Percentiles rank a stretch among this genome's conserved stretches.
Conservation (phyloP, 441 rosid genomes). For the Aleurites moluccanus region DNA sequence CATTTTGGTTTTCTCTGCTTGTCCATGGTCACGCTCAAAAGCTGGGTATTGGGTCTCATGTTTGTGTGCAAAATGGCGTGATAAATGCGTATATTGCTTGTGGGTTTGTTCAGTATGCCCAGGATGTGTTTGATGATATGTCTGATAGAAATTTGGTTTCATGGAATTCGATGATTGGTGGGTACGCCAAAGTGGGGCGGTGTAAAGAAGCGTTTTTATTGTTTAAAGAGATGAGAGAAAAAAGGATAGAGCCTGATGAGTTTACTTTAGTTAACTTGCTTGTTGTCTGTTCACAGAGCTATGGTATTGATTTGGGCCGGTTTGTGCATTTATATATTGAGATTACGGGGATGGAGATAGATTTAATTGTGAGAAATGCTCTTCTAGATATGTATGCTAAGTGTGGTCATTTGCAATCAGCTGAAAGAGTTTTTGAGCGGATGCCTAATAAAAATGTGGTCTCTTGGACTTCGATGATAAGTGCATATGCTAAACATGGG, state of each 20-base stretch:
- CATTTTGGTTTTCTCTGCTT: slow-evolving; percentile 24
- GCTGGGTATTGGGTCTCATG: slow-evolving; percentile 32
- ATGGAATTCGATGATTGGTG: slow-evolving; percentile 80
- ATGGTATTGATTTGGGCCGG: slow-evolving; percentile 61
- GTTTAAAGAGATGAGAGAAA: slow-evolving; percentile 41
- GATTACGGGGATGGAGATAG: slow-evolving; percentile 36
- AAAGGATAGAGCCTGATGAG: slow-evolving; percentile 43
- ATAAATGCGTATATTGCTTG: slow-evolving; percentile 59
- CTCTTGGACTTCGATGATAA: slow-evolving; percentile 79
- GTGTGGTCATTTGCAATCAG: slow-evolving; percentile 53
- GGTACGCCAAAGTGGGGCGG: slow-evolving; percentile 59
- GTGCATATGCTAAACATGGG: slow-evolving; percentile 68
- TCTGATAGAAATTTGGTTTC: slow-evolving; percentile 45
- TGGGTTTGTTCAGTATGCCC: slow-evolving; percentile 56
- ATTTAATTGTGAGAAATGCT: slow-evolving; percentile 60
- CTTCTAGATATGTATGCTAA: slow-evolving; percentile 77
- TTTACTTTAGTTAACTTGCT: slow-evolving; percentile 55
- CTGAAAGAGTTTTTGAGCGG: slow-evolving; percentile 58
- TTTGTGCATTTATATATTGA: slow-evolving; percentile 47
- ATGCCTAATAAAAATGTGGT: slow-evolving; percentile 64
- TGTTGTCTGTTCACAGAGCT: slow-evolving; percentile 61
- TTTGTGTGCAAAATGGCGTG: slow-evolving; percentile 41
- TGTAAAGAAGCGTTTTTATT: slow-evolving; percentile 48
- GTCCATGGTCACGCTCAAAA: slow-evolving; percentile 31
- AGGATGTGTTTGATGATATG: slow-evolving; percentile 58